Evolutionary conservation across 2,329 filamentous ascomycete species (phyloP), one percentile per base, ranked within the genome.

Genomic region (Trichoderma brevicompactum): DNA sequence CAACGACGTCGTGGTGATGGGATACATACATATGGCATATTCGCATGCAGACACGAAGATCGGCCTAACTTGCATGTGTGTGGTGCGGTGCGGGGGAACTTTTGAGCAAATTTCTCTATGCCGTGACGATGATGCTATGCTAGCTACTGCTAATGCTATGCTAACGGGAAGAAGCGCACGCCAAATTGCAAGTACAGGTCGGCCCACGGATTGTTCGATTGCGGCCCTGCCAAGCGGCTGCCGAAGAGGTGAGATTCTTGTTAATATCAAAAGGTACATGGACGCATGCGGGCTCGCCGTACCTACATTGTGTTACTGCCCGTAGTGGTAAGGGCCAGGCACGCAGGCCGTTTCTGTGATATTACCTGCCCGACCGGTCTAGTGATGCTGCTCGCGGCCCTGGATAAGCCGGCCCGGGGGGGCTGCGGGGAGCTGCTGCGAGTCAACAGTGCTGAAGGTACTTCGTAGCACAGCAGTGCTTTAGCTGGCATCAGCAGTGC

Each of bases 341-440:
- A 62, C 12, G n/a, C 40, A 23, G 43, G 17, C 40, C 40, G 60
- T 46, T 32, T 63, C 60, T 54, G 28, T 46, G 49, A 40, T 34
- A 52, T 52, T 48, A 65, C 62, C 62, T 65, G 62, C 62, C 62
- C 53, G 60, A 63, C 60, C 40, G 40, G 60, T 63, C 40, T 63
- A 62, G 59, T 44, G 50, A 53, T 34, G 41, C 55, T 48, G 40
- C 55, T 15, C 41, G 55, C 55, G 52, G 48, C 34, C 36, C 32
- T 23, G 38, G 36, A 40, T 23, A 5, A 34, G 5, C 50, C 7
- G 8, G 19, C 38, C 38, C 36, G 52, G 52, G 19, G 55, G 23
- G 19, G 12, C 12, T n/a, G 38, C 12, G 55, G 43, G 55, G 32
- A 60, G 44, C 56, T 60, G 46, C 56, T 46, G 54, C 54, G 54